Evolutionary conservation across 2,329 filamentous ascomycete species (phyloP).

Genomic region (Samsoniella hepiali): DNA sequence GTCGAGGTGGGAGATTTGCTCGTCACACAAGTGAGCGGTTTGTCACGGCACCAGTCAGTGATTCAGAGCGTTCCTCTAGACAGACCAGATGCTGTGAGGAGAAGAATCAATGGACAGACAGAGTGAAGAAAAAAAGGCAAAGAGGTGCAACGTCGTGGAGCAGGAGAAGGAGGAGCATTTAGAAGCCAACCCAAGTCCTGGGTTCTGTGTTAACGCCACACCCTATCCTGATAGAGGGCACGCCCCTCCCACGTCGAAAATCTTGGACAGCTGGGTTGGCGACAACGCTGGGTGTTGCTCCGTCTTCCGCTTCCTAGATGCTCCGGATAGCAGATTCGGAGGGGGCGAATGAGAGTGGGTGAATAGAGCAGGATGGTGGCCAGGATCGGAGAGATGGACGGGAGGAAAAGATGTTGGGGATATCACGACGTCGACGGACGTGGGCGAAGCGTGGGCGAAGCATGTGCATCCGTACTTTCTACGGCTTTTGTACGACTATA

Average conservation of each 20-base stretch:
- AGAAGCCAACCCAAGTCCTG: not conserved
- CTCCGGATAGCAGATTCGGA: not conserved
- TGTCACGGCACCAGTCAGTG: not conserved
- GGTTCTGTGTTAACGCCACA: not conserved
- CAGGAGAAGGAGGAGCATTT: not conserved
- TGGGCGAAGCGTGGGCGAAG: not conserved
- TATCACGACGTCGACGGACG: not conserved
- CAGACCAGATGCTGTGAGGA: not conserved
- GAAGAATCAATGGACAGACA: not conserved
- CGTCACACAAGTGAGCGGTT: not conserved
- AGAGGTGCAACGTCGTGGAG: not conserved
- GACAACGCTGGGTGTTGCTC: not conserved
- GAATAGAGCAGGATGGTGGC: not conserved
- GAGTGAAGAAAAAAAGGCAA: not conserved
- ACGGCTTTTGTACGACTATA: too few relatives aligned
- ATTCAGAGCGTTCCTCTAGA: not conserved
- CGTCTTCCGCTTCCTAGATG: slow-evolving; percentile 5
- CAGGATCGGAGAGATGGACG: not conserved
- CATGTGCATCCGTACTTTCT: not conserved
- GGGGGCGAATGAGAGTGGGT: not conserved
- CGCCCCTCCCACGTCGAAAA: not conserved
- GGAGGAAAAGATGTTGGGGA: not conserved
- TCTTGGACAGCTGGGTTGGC: not conserved
- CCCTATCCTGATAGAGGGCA: not conserved
- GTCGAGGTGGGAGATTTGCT: not conserved